Evolutionary conservation across 305 asterid genomes (phyloP), one percentile per base, ranked within the genome.

Genomic region (Ajuga reptans): DNA sequence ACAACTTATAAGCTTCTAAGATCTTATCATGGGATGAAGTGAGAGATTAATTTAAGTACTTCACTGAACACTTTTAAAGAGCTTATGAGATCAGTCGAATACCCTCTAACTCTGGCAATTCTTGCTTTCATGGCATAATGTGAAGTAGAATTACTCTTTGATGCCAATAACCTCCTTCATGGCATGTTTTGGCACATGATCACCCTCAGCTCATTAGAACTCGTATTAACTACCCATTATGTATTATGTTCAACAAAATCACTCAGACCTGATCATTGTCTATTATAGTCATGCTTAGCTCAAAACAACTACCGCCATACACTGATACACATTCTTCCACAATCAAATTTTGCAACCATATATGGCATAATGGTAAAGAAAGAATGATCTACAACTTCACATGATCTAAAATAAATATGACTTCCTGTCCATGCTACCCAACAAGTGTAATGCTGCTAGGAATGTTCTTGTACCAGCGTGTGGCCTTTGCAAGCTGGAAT

Each of bases 401-500:
- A 61, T 34, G 4, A 9, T 57, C 14, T 39, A 39, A 49, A 33
- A 49, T 15, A 56, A 64, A 16, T 17, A 27, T 39, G 41, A 37
- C 12, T 45, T n/a, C 9, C 42, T 53, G 39, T 55, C 54, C 45
- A 69, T 62, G 74, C 34, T 24, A 64, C 17, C 59, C 17, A 62
- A 47, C 63, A 47, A 17, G 61, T 53, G 6, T 54, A 58, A 72
- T 39, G 66, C 50, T 24, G 45, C 59, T 17, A 64, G 68, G 69
- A 68, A 64, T 37, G 58, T 39, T 56, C 39, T 58, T 65, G 55
- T 93, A 94, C 99, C 98, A 94, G 78, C 81, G 89, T 45, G 77
- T 94, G 99, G 73, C 97, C 97, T 88, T 83, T 94, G 98, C 99
- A 94, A 65, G 99, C 92, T 41, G 98, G 98, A 43, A 94, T 89